These are phyloP conservation scores for Puccinia hordei DNA, from an alignment of 1,284 basidiomycete species.

Conservation along the genomic window DNA sequence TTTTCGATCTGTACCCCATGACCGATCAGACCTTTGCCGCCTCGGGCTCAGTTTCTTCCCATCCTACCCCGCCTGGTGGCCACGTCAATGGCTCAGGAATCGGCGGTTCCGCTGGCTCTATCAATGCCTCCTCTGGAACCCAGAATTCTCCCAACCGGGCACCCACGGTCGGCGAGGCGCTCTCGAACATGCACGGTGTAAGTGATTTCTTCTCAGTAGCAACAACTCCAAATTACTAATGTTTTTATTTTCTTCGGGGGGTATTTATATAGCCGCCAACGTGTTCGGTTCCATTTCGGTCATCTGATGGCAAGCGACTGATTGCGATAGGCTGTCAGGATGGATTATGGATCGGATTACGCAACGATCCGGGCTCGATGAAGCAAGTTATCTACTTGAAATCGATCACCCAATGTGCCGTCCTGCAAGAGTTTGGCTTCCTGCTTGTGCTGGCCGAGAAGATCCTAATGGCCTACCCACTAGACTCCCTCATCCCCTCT, in stretches of 20 bases:
- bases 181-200: slow-evolving; percentile 44
- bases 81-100: slow-evolving; percentile 27
- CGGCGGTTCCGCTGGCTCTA: slow-evolving; percentile 11
- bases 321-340: slow-evolving; percentile 94
- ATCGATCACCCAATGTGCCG: slow-evolving; percentile 88
- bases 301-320: slow-evolving; percentile 76
- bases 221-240: too few species aligned
- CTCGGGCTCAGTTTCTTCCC: neutral
- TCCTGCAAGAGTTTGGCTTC: slow-evolving; percentile 91
- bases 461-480: slow-evolving; percentile 68
- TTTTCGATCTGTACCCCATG: slow-evolving; percentile 59
- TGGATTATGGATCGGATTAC: slow-evolving; percentile 94
- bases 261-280: slow-evolving; percentile 52
- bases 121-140: neutral
- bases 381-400: slow-evolving; percentile 86
- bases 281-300: slow-evolving; percentile 59
- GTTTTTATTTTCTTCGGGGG: too few species aligned
- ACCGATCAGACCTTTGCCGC: slow-evolving; percentile 59
- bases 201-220: neutral
- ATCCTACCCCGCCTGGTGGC: neutral
- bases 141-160: neutral
- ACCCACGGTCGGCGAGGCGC: slow-evolving; percentile 4
- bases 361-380: slow-evolving; percentile 80
- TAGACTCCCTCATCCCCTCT: slow-evolving; percentile 91
- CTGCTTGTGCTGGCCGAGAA: slow-evolving; percentile 95